Conservation (phyloP, 176 grass and related monocot genomes). For the Musa itinerans region DNA sequence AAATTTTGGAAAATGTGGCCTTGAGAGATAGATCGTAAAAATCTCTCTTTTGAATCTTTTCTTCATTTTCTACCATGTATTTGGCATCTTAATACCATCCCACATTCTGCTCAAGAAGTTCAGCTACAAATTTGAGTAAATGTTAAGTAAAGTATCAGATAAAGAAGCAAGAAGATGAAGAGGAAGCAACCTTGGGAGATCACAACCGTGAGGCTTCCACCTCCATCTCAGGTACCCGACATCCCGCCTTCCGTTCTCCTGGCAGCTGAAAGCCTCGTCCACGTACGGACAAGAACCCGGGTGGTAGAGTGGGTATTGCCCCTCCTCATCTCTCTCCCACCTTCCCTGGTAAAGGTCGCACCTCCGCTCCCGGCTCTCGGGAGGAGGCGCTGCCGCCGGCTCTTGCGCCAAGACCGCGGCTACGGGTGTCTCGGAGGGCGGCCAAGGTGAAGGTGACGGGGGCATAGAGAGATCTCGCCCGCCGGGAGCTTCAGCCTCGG, state of each 20-base stretch:
- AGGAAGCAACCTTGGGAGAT: slow-evolving; percentile 46
- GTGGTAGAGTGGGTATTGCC: slow-evolving; percentile 47
- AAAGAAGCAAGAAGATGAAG: not conserved
- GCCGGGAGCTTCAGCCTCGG: not conserved
- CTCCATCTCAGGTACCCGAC: slow-evolving; percentile 61
- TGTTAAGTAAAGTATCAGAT: slow-evolving; percentile 1
- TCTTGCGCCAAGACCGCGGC: no score
- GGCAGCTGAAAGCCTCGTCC: slow-evolving; percentile 82
- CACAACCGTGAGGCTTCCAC: slow-evolving; percentile 63
- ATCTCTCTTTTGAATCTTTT: no score
- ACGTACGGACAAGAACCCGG: slow-evolving; percentile 75
- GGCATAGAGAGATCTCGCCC: no score
- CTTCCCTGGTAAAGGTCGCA: slow-evolving; percentile 75
- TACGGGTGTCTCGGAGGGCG: not conserved
- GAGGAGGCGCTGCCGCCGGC: not conserved
- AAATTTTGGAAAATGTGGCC: no score
- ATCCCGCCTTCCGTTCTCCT: slow-evolving; percentile 59
- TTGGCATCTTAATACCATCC: no score
- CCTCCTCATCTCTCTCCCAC: slow-evolving; percentile 57
- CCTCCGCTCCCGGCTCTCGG: not conserved
- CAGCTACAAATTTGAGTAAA: not conserved
- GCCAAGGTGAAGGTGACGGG: no score
- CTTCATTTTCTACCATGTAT: no score
- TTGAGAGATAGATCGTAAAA: no score
- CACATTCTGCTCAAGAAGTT: no score